Conservation (phyloP, 2,329 filamentous ascomycete genomes). For the Tolypocladium amazonense region DNA sequence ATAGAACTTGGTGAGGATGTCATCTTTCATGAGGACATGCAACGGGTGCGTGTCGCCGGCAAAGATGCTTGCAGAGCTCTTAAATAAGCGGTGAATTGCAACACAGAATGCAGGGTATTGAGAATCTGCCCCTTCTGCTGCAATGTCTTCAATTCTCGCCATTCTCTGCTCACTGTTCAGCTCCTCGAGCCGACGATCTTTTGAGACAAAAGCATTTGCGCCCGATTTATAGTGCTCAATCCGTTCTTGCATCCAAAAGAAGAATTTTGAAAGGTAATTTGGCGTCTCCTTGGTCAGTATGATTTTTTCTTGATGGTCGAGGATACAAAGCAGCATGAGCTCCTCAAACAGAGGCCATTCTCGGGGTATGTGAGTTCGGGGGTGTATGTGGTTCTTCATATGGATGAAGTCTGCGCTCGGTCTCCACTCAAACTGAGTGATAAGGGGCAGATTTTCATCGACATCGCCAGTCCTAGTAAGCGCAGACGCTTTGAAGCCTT, state of each 20-base stretch:
- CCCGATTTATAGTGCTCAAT: constrained; percentile 1
- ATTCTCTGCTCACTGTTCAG: not conserved
- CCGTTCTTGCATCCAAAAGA: constrained; percentile 4
- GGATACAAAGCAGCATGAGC: constrained; percentile 12
- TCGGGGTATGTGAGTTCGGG: constrained; percentile 1
- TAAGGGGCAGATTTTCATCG: constrained; percentile 12
- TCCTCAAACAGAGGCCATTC: constrained; percentile 15
- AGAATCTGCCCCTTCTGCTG: not conserved
- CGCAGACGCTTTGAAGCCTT: constrained; percentile 2
- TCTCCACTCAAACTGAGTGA: constrained; percentile 17
- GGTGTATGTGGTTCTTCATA: constrained; percentile 11
- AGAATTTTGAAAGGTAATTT: constrained; percentile 6
- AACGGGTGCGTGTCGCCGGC: constrained; percentile 2
- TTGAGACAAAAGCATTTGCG: constrained; percentile 1
- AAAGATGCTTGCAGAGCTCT: constrained; percentile 1
- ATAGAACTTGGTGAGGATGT: constrained; percentile 4
- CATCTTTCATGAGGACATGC: constrained; percentile 3
- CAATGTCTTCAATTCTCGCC: constrained; percentile 1
- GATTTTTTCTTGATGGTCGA: constrained; percentile 3
- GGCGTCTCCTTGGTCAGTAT: not conserved
- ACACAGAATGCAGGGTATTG: not conserved
- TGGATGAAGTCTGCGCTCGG: constrained; percentile 20
- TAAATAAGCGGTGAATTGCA: constrained; percentile 2
- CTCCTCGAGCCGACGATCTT: not conserved
- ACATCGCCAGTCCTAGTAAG: constrained; percentile 5